Evolutionary conservation across 225 moss, liverwort and hornwort species (phyloP).

Genomic region (Bryoerythrophyllum caledonicum): DNA sequence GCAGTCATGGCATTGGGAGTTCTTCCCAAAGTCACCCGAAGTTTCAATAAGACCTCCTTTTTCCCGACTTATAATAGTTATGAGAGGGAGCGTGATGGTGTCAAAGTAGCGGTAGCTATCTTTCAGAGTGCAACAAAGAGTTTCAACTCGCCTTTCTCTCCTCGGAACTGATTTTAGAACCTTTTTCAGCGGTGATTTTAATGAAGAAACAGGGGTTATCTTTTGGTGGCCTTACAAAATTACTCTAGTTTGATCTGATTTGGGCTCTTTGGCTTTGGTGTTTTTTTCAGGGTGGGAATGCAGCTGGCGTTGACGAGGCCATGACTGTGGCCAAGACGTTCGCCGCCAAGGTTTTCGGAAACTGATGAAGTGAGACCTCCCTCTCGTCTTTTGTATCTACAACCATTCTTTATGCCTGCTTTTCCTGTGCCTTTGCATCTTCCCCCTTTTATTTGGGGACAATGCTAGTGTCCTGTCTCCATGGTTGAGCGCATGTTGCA

Average conservation of each 20-base stretch:
- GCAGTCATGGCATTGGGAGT: too few relatives aligned
- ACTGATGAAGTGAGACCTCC: conserved; percentile 21
- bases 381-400: conserved; percentile 14
- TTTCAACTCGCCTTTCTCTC: too few relatives aligned
- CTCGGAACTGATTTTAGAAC: too few relatives aligned
- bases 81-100: too few relatives aligned
- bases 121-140: too few relatives aligned
- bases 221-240: too few relatives aligned
- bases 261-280: not conserved
- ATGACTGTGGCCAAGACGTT: conserved; percentile 39
- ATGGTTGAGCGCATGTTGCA: conserved; percentile 4
- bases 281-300: conserved; percentile 56
- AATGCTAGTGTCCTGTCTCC: conserved; percentile 7
- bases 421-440: conserved; percentile 16
- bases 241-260: not conserved
- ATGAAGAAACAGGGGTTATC: too few relatives aligned
- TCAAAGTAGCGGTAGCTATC: too few relatives aligned
- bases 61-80: too few relatives aligned
- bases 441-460: conserved; percentile 26
- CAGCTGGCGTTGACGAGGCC: conserved; percentile 53
- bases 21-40: too few relatives aligned
- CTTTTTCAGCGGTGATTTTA: too few relatives aligned
- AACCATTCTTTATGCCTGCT: conserved; percentile 15
- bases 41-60: not conserved
- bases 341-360: conserved; percentile 38